Evolutionary conservation across 768 basidiomycete genomes (phyloP).

Genomic region (Exidia glandulosa): DNA sequence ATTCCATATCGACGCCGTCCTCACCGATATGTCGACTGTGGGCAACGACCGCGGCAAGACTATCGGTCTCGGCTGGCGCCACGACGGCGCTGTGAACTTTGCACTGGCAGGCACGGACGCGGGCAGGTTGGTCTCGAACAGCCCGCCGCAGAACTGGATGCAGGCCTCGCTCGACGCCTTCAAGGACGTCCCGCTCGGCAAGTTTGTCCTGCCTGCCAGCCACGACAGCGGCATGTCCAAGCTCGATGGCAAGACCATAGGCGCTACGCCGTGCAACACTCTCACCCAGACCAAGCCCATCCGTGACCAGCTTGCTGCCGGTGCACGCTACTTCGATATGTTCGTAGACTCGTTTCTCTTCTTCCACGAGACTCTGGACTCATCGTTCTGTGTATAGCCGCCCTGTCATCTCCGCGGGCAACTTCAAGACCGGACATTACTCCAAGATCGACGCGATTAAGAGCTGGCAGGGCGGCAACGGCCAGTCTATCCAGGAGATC

Average conservation of each 20-base stretch:
- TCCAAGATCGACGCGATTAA: background rate
- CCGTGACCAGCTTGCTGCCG: background rate
- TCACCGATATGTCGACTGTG: background rate
- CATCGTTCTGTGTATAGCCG: too few species aligned
- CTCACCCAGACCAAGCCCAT: background rate
- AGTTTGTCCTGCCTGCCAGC: background rate
- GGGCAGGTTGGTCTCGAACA: background rate
- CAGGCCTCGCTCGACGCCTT: background rate
- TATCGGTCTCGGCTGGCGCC: background rate
- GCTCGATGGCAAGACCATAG: background rate
- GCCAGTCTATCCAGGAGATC: conserved; percentile 3
- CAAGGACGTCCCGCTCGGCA: background rate
- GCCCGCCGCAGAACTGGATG: background rate
- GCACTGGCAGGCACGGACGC: background rate
- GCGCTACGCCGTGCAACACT: background rate
- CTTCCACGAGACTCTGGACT: too few species aligned
- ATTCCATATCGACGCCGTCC: background rate
- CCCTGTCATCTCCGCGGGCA: background rate
- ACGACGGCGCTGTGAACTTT: background rate
- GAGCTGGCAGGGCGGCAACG: background rate
- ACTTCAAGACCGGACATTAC: conserved; percentile 2
- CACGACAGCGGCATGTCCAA: background rate
- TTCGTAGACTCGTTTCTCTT: too few species aligned
- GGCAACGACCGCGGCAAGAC: background rate
- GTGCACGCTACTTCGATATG: conserved; percentile 5